phyloP scores from a whole-genome alignment of 345 rosid species.

The Angophora floribunda region DNA sequence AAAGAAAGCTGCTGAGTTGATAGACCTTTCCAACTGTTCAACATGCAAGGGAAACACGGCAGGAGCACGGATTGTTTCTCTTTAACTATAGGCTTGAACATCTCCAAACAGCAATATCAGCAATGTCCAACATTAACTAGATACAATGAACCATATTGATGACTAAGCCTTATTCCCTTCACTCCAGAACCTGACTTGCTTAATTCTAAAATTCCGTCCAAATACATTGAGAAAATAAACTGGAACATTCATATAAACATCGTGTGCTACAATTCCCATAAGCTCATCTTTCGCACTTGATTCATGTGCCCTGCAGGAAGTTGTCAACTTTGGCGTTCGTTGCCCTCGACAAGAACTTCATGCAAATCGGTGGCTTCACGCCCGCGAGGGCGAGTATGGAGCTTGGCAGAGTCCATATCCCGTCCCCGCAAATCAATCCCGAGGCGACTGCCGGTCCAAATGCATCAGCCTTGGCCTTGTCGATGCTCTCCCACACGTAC shows the following conservation, averaged over 20 bases:
- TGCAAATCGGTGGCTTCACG: conserved; percentile 67
- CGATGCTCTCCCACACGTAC: conserved; percentile 52
- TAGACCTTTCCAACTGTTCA: not conserved
- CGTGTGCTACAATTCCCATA: not conserved
- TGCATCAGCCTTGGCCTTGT: conserved; percentile 57
- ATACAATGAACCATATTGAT: not conserved
- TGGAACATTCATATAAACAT: not conserved
- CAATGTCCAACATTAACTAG: not conserved
- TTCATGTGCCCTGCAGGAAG: conserved; percentile 11
- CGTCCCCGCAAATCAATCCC: conserved; percentile 82
- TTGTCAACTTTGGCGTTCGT: conserved; percentile 37
- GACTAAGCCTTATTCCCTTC: not conserved
- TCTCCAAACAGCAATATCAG: not conserved
- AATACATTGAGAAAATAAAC: not conserved
- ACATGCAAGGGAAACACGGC: not conserved
- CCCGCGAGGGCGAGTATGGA: conserved; percentile 59
- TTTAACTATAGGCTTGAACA: not conserved
- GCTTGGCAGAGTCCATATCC: conserved; percentile 65
- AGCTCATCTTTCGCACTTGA: not conserved
- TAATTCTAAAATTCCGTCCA: not conserved
- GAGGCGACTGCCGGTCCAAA: conserved; percentile 78
- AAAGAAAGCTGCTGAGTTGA: not conserved
- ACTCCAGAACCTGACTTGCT: not conserved
- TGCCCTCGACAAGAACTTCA: conserved; percentile 61
- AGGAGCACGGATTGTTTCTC: not conserved